phyloP scores from a whole-genome alignment of 805 yeast species.

The Saturnispora zaruensis region DNA sequence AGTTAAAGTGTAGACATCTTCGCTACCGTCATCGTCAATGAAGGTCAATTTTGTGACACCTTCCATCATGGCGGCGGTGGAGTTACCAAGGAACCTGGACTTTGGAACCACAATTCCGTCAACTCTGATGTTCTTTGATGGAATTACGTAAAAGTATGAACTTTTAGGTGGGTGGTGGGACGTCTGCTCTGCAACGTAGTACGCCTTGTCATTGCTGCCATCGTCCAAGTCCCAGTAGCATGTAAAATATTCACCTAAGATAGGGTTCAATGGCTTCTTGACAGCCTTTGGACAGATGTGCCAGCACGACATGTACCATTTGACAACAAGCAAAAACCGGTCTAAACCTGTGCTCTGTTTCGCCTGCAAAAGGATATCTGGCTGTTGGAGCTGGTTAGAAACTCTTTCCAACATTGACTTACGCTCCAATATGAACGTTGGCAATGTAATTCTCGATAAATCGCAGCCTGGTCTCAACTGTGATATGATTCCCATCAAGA shows the following conservation, averaged over 20 bases:
- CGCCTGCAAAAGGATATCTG: constrained; percentile 65
- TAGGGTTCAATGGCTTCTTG: constrained; percentile 93
- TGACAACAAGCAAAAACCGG: constrained; percentile 65
- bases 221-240: constrained; percentile 87
- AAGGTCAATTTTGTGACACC: constrained; percentile 71
- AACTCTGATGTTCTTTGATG: constrained; percentile 69
- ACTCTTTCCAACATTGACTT: constrained; percentile 95
- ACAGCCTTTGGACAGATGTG: constrained; percentile 98
- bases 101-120: constrained; percentile 87
- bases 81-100: constrained; percentile 85
- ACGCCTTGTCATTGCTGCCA: constrained; percentile 48
- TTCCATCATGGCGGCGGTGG: constrained; percentile 96
- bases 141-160: constrained; percentile 81
- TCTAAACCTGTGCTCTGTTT: constrained; percentile 47
- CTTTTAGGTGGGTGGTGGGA: constrained; percentile 99
- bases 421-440: constrained; percentile 90
- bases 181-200: constrained; percentile 86
- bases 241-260: constrained; percentile 81
- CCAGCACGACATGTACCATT: constrained; percentile 95
- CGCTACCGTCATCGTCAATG: constrained; percentile 67
- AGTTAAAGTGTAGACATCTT: constrained; percentile 75
- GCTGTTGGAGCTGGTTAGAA: constrained; percentile 78
- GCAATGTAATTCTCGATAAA: constrained; percentile 81
- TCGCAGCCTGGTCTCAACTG: constrained; percentile 92
- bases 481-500: constrained; percentile 76